phyloP scores from a whole-genome alignment of 208 protist genomes.

The Leptomonas pyrrhocoris region DNA sequence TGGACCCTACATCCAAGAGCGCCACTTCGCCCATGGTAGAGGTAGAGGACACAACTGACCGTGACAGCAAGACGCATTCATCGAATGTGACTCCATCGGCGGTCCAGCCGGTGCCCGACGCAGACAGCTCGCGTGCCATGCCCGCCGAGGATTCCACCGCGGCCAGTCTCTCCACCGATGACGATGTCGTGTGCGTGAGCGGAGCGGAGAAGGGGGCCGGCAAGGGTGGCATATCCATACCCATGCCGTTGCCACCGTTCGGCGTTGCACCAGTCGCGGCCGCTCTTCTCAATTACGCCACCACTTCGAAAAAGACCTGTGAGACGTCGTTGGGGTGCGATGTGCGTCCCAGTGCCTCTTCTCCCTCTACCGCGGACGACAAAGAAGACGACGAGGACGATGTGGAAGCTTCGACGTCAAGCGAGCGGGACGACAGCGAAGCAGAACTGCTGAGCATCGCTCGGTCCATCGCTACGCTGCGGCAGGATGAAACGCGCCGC shows the following conservation, averaged over 20 bases:
- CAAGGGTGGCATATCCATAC: conserved; percentile 16
- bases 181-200: not conserved
- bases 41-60: not conserved
- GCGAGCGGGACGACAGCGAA: not conserved
- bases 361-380: not conserved
- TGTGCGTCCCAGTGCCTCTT: not conserved
- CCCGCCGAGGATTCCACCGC: not conserved
- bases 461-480: conserved; percentile 30
- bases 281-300: not conserved
- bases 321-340: not conserved
- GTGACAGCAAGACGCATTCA: too few relatives aligned
- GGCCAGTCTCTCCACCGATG: not conserved
- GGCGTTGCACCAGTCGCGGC: not conserved
- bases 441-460: conserved; percentile 20
- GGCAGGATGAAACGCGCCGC: conserved; percentile 25
- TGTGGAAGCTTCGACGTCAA: not conserved
- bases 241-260: conserved; percentile 6
- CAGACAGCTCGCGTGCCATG: not conserved
- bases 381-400: not conserved
- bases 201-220: not conserved
- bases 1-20: not conserved
- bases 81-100: too few relatives aligned
- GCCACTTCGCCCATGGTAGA: not conserved
- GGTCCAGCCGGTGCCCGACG: not conserved
- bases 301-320: not conserved